A percentile compares a stretch with the other conserved stretches of the same genome.
phyloP scores from a whole-genome alignment of 1,284 basidiomycete genomes.

The Moniliella sp. region DNA sequence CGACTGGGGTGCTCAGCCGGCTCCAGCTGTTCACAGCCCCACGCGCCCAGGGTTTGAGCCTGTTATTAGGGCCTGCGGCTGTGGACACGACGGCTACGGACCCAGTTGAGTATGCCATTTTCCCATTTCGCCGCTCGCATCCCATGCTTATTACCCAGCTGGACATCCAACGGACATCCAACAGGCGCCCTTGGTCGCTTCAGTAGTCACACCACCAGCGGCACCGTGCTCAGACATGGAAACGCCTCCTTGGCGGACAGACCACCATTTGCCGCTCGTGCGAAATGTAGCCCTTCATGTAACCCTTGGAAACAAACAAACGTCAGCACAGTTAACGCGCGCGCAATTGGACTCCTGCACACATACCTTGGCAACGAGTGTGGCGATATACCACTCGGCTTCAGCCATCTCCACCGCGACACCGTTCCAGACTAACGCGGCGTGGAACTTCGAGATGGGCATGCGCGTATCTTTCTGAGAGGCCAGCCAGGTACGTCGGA shows the following conservation, averaged over 20 bases:
- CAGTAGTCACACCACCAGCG: too few species aligned
- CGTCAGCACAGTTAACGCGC: not conserved
- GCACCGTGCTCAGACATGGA: slow-evolving; percentile 37
- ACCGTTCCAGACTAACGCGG: slow-evolving; percentile 8
- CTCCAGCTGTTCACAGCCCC: too few species aligned
- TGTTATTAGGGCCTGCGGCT: too few species aligned
- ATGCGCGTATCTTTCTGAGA: slow-evolving; percentile 8
- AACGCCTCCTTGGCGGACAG: slow-evolving; percentile 62
- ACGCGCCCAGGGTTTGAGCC: too few species aligned
- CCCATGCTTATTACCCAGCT: too few species aligned
- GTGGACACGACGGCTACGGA: too few species aligned
- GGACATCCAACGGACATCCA: too few species aligned
- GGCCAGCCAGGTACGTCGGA: slow-evolving; percentile 55
- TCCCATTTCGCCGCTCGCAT: too few species aligned
- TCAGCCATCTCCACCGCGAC: slow-evolving; percentile 44
- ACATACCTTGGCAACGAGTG: slow-evolving; percentile 61
- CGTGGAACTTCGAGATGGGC: slow-evolving; percentile 5
- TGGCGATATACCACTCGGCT: slow-evolving; percentile 68
- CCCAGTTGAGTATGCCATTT: too few species aligned
- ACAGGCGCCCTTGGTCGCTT: too few species aligned
- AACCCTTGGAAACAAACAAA: slow-evolving; percentile 39
- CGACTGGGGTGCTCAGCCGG: too few species aligned
- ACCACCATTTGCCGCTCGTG: slow-evolving; percentile 85
- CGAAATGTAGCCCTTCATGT: slow-evolving; percentile 80
- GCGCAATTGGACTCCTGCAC: not conserved